Conservation (phyloP, 2,329 filamentous ascomycete genomes). For the Fusarium sp. region DNA sequence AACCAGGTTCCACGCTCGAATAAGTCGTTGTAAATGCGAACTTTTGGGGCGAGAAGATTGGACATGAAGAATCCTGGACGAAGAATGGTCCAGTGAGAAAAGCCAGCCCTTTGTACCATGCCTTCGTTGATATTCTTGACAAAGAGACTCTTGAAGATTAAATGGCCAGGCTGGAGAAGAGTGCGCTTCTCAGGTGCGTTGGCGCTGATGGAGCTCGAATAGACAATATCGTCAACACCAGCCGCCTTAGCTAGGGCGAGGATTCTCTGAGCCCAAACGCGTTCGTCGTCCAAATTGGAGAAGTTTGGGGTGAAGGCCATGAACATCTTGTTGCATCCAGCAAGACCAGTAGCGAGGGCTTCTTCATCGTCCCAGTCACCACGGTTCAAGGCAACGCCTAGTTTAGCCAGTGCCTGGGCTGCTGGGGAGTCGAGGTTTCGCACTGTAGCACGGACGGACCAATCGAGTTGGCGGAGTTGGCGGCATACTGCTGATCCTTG, state of each 20-base stretch:
- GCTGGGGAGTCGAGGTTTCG: neutral
- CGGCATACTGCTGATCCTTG: slow-evolving; percentile 14
- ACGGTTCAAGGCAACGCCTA: neutral
- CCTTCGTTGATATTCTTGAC: neutral
- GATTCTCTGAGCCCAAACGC: slow-evolving; percentile 6
- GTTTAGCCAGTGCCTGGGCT: neutral
- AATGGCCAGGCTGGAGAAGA: neutral
- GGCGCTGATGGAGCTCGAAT: slow-evolving; percentile 8
- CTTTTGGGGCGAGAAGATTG: slow-evolving; percentile 1
- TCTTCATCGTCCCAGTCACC: slow-evolving; percentile 2
- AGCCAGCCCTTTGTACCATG: rapidly evolving
- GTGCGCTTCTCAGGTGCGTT: slow-evolving; percentile 5
- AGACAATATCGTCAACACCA: neutral
- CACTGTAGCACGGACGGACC: slow-evolving; percentile 9
- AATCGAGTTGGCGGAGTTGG: slow-evolving; percentile 3
- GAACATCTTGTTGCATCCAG: neutral
- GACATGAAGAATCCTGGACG: slow-evolving; percentile 1
- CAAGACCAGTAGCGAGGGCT: neutral
- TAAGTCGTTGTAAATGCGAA: neutral
- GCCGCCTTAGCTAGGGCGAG: neutral
- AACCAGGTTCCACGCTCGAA: neutral
- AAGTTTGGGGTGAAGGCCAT: neutral
- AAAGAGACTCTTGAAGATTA: neutral
- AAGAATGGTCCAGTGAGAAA: neutral
- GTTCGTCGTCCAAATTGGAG: neutral